Evolutionary conservation across 306 rosid species (phyloP), one percentile per base, ranked within the genome.

Genomic region (Trifolium dubium): DNA sequence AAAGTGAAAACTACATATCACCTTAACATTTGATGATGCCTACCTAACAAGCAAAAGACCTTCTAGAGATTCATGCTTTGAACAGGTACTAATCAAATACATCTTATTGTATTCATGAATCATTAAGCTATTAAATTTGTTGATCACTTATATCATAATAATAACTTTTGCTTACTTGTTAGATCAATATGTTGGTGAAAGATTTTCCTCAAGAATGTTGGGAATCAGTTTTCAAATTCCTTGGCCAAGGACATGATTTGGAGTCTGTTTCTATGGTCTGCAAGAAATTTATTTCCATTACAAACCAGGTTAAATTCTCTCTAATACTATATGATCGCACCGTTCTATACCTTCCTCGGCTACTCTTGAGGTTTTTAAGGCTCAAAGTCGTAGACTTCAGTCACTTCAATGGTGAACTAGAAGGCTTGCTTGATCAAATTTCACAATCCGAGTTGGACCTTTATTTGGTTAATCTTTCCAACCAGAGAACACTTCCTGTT

Each of bases 151-250:
- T 5, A 59, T 59, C 65, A 30, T 14, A 34, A 59, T 8, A 28
- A 6, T 7, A 59, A 31, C 64, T 59, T 59, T 59, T 30, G 64
- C 64, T 59, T 63, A 15, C 49, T 37, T 35, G 17, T 58, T 59
- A 59, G 64, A 59, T 59, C 65, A 10, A 55, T 11, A 64, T 64
- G 34, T 64, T 11, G 3, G 4, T 18, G 34, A 39, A 39, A 44
- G 62, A 79, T 71, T 76, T 80, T 56, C 80, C 87, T 5, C 82
- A 72, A 34, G 90, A 86, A 70, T 93, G 96, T 81, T 93, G 91
- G 97, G 92, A 88, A 34, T 61, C 19, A 34, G 14, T 61, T 5
- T 61, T 32, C 37, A 61, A 10, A 34, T 61, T 61, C 7, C 67
- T 61, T 32, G 43, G 46, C 12, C 67, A 61, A 14, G 46, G 32